Percentiles rank a stretch among this genome's conserved stretches.
Conservation (phyloP, 75 land plant genomes). For the Sequoiadendron giganteum region DNA sequence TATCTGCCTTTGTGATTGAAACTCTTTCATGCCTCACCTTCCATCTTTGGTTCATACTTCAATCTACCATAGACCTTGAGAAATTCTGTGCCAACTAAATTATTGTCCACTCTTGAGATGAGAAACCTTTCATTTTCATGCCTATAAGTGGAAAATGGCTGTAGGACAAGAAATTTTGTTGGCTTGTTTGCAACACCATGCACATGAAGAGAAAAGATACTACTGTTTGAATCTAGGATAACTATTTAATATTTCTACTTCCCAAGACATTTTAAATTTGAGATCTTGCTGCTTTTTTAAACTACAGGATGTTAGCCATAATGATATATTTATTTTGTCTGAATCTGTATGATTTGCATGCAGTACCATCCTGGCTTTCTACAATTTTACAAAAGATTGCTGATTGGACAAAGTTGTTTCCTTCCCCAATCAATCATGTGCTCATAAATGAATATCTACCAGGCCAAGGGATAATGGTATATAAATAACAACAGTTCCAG, state of each 20-base stretch:
- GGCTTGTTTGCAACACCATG: not conserved
- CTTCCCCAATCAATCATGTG: slow-evolving; percentile 88
- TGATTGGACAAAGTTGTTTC: slow-evolving; percentile 60
- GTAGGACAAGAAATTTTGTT: not conserved
- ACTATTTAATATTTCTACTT: not conserved
- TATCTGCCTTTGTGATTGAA: not conserved
- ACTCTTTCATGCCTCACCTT: not conserved
- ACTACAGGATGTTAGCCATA: not conserved
- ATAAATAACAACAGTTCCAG: slow-evolving; percentile 8
- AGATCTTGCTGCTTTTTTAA: not conserved
- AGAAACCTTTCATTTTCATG: not conserved
- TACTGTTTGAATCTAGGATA: not conserved
- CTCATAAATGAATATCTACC: slow-evolving; percentile 95
- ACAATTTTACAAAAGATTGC: slow-evolving; percentile 56
- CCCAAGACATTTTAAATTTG: not conserved
- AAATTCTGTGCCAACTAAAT: not conserved
- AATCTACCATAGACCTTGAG: not conserved
- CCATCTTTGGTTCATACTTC: not conserved
- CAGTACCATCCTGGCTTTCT: slow-evolving; percentile 89
- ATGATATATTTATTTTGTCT: not conserved
- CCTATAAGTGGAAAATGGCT: not conserved
- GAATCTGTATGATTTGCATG: slow-evolving; percentile 9
- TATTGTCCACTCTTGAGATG: not conserved
- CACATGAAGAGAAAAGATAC: not conserved
- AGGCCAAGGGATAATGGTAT: slow-evolving; percentile 96